A percentile compares a stretch with the other conserved stretches of the same genome.
These are phyloP conservation scores for Wickerhamiella sergipiensis DNA, from an alignment of 805 yeast genomes.

Conservation along the genomic window DNA sequence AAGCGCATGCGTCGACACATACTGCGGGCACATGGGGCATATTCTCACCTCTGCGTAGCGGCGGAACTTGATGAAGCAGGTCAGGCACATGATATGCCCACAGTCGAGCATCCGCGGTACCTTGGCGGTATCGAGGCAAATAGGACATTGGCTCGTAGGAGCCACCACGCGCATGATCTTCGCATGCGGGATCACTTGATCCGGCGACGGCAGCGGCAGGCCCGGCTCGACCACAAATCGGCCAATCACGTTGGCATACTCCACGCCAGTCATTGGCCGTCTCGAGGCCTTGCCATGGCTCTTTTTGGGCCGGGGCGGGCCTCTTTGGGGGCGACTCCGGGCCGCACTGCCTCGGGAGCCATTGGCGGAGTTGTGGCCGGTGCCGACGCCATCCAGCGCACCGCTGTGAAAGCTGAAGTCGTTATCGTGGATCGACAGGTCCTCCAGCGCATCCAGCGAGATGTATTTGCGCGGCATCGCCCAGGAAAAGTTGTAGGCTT, in stretches of 20 bases:
- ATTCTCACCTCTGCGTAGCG: conserved; percentile 25
- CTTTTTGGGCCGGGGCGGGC: background rate
- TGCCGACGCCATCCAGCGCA: background rate
- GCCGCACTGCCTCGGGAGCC: background rate
- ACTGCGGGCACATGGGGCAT: conserved; percentile 17
- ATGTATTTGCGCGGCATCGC: background rate
- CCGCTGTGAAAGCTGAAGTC: background rate
- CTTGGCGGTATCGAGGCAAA: conserved; percentile 68
- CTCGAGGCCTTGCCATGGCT: background rate
- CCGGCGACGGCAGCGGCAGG: conserved; percentile 41
- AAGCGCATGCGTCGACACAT: conserved; percentile 5
- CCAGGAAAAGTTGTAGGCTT: background rate
- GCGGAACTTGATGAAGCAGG: conserved; percentile 64
- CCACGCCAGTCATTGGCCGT: conserved; percentile 7
- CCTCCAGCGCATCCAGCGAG: background rate
- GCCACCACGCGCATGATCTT: conserved; percentile 64
- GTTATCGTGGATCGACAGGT: background rate
- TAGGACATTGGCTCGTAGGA: conserved; percentile 68
- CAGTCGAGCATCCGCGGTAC: conserved; percentile 94
- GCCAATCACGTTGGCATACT: conserved; percentile 62
- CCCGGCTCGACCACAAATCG: conserved; percentile 64
- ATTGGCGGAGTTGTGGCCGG: background rate
- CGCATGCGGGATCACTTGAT: conserved; percentile 42
- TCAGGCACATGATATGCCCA: conserved; percentile 82
- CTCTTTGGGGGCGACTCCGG: background rate